Evolutionary conservation across 148 eudicot species (phyloP), one percentile per base, ranked within the genome.

Genomic region (Cornus controversa): DNA sequence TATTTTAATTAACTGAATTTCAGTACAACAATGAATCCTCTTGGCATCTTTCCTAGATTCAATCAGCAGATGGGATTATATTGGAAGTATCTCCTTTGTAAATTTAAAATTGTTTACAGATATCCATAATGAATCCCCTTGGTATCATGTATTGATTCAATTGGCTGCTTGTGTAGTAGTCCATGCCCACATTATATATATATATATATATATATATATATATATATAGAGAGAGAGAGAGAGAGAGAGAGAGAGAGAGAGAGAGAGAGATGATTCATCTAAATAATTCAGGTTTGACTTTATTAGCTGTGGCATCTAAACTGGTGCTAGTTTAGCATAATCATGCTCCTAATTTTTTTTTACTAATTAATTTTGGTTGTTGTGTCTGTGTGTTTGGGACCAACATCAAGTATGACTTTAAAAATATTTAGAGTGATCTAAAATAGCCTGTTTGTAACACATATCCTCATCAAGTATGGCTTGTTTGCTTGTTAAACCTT

Each of bases 231-330:
- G 27, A 66, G 1, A 63, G 0, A 3, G 69, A 25, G 34, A 26
- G 1, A 10, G 27, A 66, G 1, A 11, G 1, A 10, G 27, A 66
- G 1, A 11, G 1, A 10, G 27, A 66, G 1, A 11, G 1, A 10
- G 27, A 66, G 1, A 63, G 0, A 3, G 69, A 25, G 34, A 26
- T 31, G 14, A 10, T 67, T 67, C 16, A 31, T 67, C 23, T 29
- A 31, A 15, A 29, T 67, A 67, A 67, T 67, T 67, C 42, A 67
- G 37, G 23, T 67, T 28, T 66, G 69, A 66, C 34, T 26, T 66
- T 66, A 66, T 27, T 66, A 66, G 6, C 6, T 66, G 37, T 66
- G 69, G 28, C n/a, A 66, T 31, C 36, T 11, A 26, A 66, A 26
- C 1, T 26, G 27, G 36, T 26, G 6, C 0, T 25, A 65, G 26